Evolutionary conservation across 805 yeast species (phyloP).

Genomic region (Kazachstania kunashirensis): DNA sequence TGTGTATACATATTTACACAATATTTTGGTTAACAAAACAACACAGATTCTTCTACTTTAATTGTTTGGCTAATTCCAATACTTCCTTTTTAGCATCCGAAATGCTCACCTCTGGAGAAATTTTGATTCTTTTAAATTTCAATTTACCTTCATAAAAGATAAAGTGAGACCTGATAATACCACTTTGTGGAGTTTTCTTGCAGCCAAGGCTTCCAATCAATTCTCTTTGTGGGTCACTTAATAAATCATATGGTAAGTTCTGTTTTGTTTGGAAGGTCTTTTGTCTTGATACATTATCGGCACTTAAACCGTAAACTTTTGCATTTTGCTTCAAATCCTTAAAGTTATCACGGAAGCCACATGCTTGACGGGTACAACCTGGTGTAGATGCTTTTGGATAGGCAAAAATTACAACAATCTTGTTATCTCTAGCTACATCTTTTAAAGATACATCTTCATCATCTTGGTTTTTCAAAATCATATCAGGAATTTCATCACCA

Average conservation of each 20-base stretch:
- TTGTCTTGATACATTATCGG: constrained; percentile 75
- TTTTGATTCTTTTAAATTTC: constrained; percentile 31
- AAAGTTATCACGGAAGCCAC: constrained; percentile 70
- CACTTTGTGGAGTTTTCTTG: constrained; percentile 58
- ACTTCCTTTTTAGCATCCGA: constrained; percentile 51
- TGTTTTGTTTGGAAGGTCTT: constrained; percentile 66
- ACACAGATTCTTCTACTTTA: too few relatives aligned
- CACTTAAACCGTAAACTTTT: constrained; percentile 69
- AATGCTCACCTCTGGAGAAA: constrained; percentile 49
- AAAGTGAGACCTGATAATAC: constrained; percentile 87
- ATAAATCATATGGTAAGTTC: constrained; percentile 57
- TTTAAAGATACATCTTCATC: constrained; percentile 48
- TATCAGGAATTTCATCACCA: constrained; percentile 60
- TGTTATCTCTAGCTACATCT: constrained; percentile 32
- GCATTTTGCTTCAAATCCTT: constrained; percentile 31
- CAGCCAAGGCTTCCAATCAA: constrained; percentile 75
- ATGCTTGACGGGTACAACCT: constrained; percentile 92
- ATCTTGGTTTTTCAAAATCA: constrained; percentile 58
- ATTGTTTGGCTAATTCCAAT: constrained; percentile 34
- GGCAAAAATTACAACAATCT: constrained; percentile 51
- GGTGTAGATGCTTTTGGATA: constrained; percentile 93
- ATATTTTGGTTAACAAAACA: too few relatives aligned
- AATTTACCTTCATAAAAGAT: constrained; percentile 72
- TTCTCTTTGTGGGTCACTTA: constrained; percentile 65
- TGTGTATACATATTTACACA: too few relatives aligned